Conservation (phyloP, 306 rosid species). For the Cicer pinnatifidum region DNA sequence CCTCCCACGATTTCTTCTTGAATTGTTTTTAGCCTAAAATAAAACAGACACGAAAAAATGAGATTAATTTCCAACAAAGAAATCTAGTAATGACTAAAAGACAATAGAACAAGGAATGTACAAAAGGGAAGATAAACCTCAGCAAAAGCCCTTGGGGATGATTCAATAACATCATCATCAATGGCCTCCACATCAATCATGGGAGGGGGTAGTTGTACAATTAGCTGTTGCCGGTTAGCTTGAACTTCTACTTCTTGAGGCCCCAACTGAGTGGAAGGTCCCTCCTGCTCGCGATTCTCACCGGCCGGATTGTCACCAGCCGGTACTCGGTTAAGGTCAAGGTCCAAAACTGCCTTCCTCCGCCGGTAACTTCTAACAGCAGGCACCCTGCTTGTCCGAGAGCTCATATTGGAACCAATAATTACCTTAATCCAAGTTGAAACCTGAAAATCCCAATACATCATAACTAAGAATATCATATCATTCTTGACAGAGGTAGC, state of each 20-base stretch:
- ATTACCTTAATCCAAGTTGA: conserved; percentile 22
- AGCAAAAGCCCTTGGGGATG: conserved; percentile 80
- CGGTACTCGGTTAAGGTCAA: conserved; percentile 50
- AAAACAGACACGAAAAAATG: conserved; percentile 23
- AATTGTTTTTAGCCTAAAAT: conserved; percentile 78
- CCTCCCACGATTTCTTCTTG: conserved; percentile 69
- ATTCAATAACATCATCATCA: conserved; percentile 87
- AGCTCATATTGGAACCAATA: conserved; percentile 38
- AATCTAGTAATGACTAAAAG: conserved; percentile 7
- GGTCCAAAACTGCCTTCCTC: conserved; percentile 49
- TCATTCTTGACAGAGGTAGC: neutral
- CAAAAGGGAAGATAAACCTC: conserved; percentile 55
- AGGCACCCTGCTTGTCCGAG: conserved; percentile 41
- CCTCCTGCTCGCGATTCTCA: conserved; percentile 53
- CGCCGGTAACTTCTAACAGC: conserved; percentile 46
- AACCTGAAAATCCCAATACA: conserved; percentile 32
- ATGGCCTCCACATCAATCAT: conserved; percentile 82
- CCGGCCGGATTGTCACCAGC: conserved; percentile 41
- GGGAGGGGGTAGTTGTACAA: conserved; percentile 47
- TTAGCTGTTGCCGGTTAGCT: conserved; percentile 39
- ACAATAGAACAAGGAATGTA: conserved; percentile 5
- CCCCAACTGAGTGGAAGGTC: conserved; percentile 44
- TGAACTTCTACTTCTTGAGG: conserved; percentile 43
- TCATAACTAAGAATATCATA: neutral
- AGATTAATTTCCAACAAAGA: conserved; percentile 12